phyloP scores from a whole-genome alignment of 2,329 filamentous ascomycete species.

The Teratosphaeria gauchensis region DNA sequence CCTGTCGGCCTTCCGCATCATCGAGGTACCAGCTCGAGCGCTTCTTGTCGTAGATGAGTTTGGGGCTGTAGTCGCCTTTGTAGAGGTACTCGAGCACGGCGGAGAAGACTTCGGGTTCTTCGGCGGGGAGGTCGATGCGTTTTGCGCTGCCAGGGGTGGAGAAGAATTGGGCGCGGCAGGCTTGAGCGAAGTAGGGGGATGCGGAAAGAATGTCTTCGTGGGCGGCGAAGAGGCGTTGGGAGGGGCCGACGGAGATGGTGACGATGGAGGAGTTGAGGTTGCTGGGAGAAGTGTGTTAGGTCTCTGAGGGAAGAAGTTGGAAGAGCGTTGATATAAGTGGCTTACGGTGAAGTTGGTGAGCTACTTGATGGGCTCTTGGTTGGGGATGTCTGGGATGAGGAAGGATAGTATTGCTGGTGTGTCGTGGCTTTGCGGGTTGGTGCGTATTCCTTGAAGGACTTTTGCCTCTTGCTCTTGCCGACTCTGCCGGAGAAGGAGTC shows the following conservation, averaged over 20 bases:
- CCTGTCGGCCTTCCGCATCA: slow-evolving; percentile 38
- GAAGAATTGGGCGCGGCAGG: slow-evolving; percentile 55
- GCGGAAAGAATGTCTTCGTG: slow-evolving; percentile 75
- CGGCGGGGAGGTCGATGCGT: slow-evolving; percentile 69
- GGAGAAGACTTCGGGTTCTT: slow-evolving; percentile 84
- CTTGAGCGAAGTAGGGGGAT: slow-evolving; percentile 68
- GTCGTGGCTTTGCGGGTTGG: slow-evolving; percentile 17
- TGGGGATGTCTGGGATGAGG: slow-evolving; percentile 19
- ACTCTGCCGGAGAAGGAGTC: slow-evolving; percentile 26
- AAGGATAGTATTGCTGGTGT: slow-evolving; percentile 10
- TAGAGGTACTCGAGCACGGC: slow-evolving; percentile 85
- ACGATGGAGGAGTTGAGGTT: slow-evolving; percentile 62
- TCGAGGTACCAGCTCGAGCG: slow-evolving; percentile 77
- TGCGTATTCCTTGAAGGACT: slow-evolving; percentile 24
- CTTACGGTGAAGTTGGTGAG: slow-evolving; percentile 25
- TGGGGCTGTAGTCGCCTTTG: slow-evolving; percentile 87
- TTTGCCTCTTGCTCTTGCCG: slow-evolving; percentile 26
- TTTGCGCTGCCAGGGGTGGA: slow-evolving; percentile 45
- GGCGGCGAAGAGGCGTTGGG: slow-evolving; percentile 73
- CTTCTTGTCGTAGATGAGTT: slow-evolving; percentile 71
- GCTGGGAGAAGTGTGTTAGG: slow-evolving; percentile 12
- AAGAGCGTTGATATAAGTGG: not conserved
- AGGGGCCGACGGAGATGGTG: slow-evolving; percentile 65
- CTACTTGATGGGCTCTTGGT: slow-evolving; percentile 14
- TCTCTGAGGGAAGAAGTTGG: too few species aligned